These are phyloP conservation scores for Stentor roeselii DNA, from an alignment of 73 alveolate genomes.

Conservation along the genomic window DNA sequence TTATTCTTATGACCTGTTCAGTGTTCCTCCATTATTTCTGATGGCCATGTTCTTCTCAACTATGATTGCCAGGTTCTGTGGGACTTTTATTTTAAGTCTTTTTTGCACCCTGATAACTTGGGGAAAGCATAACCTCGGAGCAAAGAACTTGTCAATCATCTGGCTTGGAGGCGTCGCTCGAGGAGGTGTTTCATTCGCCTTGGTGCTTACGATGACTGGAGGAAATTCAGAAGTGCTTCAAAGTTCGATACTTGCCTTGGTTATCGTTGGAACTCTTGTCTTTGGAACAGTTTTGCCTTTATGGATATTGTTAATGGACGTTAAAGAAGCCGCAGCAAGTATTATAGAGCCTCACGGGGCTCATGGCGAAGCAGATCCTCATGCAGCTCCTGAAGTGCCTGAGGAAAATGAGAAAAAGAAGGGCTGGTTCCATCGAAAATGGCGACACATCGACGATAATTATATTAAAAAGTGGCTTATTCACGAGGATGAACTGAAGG, in stretches of 20 bases:
- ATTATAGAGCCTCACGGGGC: background rate
- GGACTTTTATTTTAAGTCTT: constrained; percentile 61
- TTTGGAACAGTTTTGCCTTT: constrained; percentile 75
- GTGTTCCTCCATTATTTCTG: constrained; percentile 62
- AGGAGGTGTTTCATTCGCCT: constrained; percentile 97
- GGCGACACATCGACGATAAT: constrained; percentile 12
- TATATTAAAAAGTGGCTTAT: background rate
- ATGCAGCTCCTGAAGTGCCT: background rate
- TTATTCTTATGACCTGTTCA: constrained; percentile 42
- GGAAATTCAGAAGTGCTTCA: constrained; percentile 59
- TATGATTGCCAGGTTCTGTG: constrained; percentile 78
- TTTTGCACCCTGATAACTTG: constrained; percentile 50
- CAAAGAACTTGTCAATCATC: constrained; percentile 74
- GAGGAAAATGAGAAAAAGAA: background rate
- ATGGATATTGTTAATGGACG: constrained; percentile 57
- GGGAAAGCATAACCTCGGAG: constrained; percentile 54
- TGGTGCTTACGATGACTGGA: constrained; percentile 68
- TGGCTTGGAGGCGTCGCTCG: constrained; percentile 91
- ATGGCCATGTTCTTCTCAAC: constrained; percentile 68
- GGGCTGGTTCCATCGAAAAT: constrained; percentile 15
- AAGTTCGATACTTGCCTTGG: constrained; percentile 65
- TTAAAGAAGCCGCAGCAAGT: constrained; percentile 10
- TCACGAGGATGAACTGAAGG: constrained; percentile 8
- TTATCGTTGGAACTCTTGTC: constrained; percentile 75
- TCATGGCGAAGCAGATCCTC: no score